These are phyloP conservation scores for Globisporangium lucens DNA, from an alignment of 352 stramenopile species.

Conservation along the genomic window DNA sequence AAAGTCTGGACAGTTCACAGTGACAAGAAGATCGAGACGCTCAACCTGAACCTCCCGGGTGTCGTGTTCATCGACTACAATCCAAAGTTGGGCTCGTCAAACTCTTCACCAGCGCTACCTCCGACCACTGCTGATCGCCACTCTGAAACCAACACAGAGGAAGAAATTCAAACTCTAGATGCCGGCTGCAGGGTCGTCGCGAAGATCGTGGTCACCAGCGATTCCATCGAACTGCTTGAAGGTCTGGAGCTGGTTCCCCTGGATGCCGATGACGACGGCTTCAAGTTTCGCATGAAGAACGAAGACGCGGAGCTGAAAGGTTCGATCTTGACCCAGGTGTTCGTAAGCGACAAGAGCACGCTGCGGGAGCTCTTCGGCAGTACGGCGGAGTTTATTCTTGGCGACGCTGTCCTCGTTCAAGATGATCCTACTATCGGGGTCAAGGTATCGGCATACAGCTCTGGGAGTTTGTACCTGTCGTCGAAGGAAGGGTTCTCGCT, in stretches of 20 bases:
- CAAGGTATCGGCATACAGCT: neutral
- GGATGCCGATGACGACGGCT: neutral
- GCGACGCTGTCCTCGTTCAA: neutral
- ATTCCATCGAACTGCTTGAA: neutral
- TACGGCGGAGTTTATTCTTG: neutral
- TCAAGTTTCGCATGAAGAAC: neutral
- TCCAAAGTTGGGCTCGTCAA: neutral
- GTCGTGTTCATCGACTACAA: constrained; percentile 7
- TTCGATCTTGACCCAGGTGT: constrained; percentile 1
- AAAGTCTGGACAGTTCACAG: neutral
- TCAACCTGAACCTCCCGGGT: neutral
- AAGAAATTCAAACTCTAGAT: too few species aligned
- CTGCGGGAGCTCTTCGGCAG: neutral
- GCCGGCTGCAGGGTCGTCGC: neutral
- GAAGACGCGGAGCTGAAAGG: neutral
- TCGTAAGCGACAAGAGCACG: neutral
- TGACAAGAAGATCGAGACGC: neutral
- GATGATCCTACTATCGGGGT: neutral
- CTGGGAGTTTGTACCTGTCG: neutral
- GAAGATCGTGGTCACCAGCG: neutral
- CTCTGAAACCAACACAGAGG: neutral
- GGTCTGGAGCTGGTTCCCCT: neutral
- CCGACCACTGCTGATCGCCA: neutral
- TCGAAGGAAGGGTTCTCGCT: neutral
- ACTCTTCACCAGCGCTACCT: neutral